phyloP scores from a whole-genome alignment of 2,329 filamentous ascomycete genomes.

The Diaporthe humulicola region DNA sequence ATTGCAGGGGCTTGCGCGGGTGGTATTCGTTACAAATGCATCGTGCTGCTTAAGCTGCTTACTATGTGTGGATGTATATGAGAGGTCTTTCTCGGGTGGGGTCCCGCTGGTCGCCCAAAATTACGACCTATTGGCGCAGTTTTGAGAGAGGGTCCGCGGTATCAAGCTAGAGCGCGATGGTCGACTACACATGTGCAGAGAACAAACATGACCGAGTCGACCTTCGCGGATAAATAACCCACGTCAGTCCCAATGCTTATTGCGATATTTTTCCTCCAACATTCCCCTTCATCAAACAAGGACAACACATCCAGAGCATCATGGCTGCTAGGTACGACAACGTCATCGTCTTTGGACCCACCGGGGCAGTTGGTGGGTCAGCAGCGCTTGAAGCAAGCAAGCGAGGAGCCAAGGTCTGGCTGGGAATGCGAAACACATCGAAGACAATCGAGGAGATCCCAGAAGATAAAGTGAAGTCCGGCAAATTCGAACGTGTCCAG shows the following conservation, averaged over 20 bases:
- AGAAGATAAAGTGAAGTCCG: conserved; percentile 31
- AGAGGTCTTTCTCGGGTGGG: not conserved
- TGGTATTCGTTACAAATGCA: not conserved
- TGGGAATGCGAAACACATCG: conserved; percentile 41
- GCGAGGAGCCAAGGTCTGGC: conserved; percentile 53
- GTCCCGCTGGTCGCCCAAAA: not conserved
- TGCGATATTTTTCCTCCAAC: not conserved
- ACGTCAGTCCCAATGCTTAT: not conserved
- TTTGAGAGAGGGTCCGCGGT: not conserved
- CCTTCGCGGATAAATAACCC: not conserved
- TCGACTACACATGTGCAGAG: not conserved
- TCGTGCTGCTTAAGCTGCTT: not conserved
- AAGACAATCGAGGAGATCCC: conserved; percentile 54
- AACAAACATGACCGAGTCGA: not conserved
- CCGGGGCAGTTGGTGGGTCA: conserved; percentile 58
- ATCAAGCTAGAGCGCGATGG: not conserved
- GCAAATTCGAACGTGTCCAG: conserved; percentile 42
- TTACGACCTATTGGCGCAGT: not conserved
- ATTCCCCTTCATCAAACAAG: not conserved
- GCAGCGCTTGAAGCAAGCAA: conserved; percentile 54
- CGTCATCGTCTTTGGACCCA: conserved; percentile 63
- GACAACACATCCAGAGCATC: not conserved
- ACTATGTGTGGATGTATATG: no score
- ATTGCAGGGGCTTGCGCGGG: no score
- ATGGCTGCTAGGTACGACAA: conserved; percentile 42